phyloP scores from a whole-genome alignment of 805 yeast genomes.

The Nakazawaea siamensis region DNA sequence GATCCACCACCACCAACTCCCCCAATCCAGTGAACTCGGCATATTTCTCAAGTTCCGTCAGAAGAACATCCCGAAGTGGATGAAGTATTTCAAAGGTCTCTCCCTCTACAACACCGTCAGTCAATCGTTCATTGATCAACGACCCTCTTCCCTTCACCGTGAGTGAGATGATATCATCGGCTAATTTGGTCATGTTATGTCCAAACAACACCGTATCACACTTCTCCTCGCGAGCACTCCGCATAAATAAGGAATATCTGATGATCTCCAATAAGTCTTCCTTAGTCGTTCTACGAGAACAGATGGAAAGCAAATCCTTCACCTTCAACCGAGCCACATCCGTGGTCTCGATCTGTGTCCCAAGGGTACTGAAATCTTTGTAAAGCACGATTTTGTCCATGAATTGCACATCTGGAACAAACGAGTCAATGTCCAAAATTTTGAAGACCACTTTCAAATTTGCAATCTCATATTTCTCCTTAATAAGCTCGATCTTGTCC shows the following conservation, averaged over 20 bases:
- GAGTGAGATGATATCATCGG: conserved; percentile 69
- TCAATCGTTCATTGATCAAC: conserved; percentile 42
- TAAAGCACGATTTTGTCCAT: conserved; percentile 26
- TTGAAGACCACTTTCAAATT: conserved; percentile 29
- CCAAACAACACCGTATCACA: conserved; percentile 63
- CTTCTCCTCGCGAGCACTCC: conserved; percentile 33
- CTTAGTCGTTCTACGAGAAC: conserved; percentile 49
- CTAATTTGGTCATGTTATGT: conserved; percentile 75
- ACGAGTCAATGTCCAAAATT: conserved; percentile 32
- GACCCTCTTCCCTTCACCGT: conserved; percentile 87
- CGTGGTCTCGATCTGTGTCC: conserved; percentile 6
- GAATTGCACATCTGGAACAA: conserved; percentile 22
- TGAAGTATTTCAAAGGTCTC: conserved; percentile 38
- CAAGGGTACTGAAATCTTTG: conserved; percentile 18
- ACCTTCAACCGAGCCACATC: conserved; percentile 14
- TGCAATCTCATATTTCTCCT: conserved; percentile 12
- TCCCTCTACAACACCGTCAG: conserved; percentile 31
- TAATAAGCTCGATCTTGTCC: conserved; percentile 11
- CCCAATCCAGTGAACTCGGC: conserved; percentile 31
- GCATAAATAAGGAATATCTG: conserved; percentile 34
- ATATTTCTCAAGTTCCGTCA: conserved; percentile 58
- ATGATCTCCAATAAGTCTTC: conserved; percentile 54
- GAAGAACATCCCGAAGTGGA: conserved; percentile 72
- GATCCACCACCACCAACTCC: conserved; percentile 16
- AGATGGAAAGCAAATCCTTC: conserved; percentile 26